phyloP scores from a whole-genome alignment of 352 stramenopile species.

The Globisporangium camurandrum region DNA sequence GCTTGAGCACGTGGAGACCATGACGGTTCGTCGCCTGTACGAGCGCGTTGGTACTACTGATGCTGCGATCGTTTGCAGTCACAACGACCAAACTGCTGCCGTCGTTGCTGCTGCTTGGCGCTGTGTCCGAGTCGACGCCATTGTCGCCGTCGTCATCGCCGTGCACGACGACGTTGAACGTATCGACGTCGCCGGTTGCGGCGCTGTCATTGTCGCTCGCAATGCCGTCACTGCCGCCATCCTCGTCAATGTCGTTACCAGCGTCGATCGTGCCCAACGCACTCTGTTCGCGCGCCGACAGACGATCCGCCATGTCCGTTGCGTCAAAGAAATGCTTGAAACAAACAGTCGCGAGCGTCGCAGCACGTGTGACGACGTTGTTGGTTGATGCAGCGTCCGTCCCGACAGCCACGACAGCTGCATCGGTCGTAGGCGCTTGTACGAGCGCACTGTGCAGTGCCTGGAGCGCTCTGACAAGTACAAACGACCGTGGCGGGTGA shows the following conservation, averaged over 20 bases:
- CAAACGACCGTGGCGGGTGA: not conserved
- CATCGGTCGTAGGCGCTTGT: constrained; percentile 1
- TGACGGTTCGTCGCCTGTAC: constrained; percentile 33
- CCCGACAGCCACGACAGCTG: too few relatives aligned
- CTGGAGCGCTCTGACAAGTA: constrained; percentile 17
- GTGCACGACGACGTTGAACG: constrained; percentile 10
- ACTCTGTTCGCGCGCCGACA: constrained; percentile 20
- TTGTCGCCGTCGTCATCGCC: constrained; percentile 2
- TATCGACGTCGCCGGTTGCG: constrained; percentile 1
- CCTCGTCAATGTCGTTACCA: constrained; percentile 3
- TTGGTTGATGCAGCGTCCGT: not conserved
- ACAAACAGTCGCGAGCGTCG: constrained; percentile 33
- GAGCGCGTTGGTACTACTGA: not conserved
- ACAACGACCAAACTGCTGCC: too few relatives aligned
- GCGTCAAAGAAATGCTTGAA: constrained; percentile 63
- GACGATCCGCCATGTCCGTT: constrained; percentile 48
- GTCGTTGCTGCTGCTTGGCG: not conserved
- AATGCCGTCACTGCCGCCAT: too few relatives aligned
- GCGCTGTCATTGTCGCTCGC: not conserved
- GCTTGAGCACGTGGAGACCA: constrained; percentile 58
- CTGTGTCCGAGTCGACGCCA: constrained; percentile 2
- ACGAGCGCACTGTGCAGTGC: constrained; percentile 17
- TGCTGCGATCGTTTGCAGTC: not conserved
- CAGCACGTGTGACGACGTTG: constrained; percentile 18
- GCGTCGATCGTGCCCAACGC: constrained; percentile 6